phyloP scores from a whole-genome alignment of 306 rosid species.

The Prinsepia uniflora region DNA sequence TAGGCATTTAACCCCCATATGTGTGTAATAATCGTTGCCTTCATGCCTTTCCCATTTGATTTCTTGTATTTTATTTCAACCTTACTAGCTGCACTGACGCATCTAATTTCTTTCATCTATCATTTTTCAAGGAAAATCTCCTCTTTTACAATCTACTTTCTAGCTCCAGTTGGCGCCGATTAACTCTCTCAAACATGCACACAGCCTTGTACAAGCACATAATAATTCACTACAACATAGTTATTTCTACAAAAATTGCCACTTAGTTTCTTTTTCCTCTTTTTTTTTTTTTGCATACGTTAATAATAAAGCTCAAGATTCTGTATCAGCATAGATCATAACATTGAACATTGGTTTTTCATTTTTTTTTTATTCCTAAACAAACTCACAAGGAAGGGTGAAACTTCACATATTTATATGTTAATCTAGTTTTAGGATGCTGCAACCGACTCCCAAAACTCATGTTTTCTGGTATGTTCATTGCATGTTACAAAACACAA shows the following conservation, averaged over 20 bases:
- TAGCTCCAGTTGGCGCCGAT: background rate
- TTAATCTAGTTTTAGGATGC: background rate
- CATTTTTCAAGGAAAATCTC: background rate
- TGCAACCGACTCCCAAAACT: background rate
- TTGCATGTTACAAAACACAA: background rate
- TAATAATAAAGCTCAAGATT: background rate
- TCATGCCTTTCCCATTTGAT: background rate
- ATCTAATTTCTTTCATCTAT: background rate
- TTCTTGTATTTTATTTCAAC: background rate
- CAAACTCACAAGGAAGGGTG: background rate
- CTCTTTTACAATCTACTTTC: background rate
- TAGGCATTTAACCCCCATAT: background rate
- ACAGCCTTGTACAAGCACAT: background rate
- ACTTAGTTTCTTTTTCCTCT: too few species aligned
- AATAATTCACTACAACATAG: background rate
- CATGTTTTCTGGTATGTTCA: background rate
- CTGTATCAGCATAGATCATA: background rate
- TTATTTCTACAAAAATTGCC: too few species aligned
- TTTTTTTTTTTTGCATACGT: background rate
- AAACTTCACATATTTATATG: background rate
- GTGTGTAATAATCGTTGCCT: background rate
- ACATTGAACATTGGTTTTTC: background rate
- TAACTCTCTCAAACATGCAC: background rate
- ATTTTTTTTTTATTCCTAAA: background rate
- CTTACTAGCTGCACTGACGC: background rate